A percentile compares a stretch with the other conserved stretches of the same genome.
phyloP scores from a whole-genome alignment of 148 eudicot species.

The Salicornia ramosissima region DNA sequence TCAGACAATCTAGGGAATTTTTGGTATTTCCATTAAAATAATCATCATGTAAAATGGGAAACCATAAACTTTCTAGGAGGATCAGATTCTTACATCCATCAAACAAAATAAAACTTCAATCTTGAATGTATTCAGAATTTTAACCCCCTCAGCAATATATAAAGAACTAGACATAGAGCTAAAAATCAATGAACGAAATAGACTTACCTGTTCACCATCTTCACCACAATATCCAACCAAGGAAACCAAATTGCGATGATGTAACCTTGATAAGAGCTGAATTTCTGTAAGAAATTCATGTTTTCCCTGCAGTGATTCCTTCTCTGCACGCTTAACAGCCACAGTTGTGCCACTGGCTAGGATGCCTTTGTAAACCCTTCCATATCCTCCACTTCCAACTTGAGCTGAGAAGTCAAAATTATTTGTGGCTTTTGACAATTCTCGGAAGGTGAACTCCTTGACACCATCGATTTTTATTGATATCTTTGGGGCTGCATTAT shows the following conservation, averaged over 20 bases:
- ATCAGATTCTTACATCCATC: too few relatives aligned
- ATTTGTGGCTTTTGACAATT: constrained; percentile 60
- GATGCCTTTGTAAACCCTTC: constrained; percentile 73
- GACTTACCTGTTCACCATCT: constrained; percentile 69
- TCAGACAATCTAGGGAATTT: too few relatives aligned
- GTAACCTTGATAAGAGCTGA: constrained; percentile 74
- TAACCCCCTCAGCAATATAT: too few relatives aligned
- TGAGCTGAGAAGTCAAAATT: constrained; percentile 47
- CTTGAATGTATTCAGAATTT: too few relatives aligned
- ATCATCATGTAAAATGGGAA: too few relatives aligned
- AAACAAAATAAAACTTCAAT: too few relatives aligned
- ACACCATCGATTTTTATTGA: constrained; percentile 73
- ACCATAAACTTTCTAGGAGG: too few relatives aligned
- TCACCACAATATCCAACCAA: constrained; percentile 79
- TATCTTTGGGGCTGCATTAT: constrained; percentile 64
- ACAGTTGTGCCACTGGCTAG: constrained; percentile 49
- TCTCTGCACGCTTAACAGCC: constrained; percentile 84
- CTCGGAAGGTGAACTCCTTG: constrained; percentile 63
- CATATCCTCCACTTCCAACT: constrained; percentile 94
- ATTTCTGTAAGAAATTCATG: constrained; percentile 90
- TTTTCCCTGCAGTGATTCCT: constrained; percentile 81
- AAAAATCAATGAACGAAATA: background rate
- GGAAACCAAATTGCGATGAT: constrained; percentile 81
- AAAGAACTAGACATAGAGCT: background rate
- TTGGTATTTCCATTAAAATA: too few relatives aligned